These are phyloP conservation scores for Cladorrhinum samala DNA, from an alignment of 495 filamentous ascomycete genomes.

Conservation along the genomic window DNA sequence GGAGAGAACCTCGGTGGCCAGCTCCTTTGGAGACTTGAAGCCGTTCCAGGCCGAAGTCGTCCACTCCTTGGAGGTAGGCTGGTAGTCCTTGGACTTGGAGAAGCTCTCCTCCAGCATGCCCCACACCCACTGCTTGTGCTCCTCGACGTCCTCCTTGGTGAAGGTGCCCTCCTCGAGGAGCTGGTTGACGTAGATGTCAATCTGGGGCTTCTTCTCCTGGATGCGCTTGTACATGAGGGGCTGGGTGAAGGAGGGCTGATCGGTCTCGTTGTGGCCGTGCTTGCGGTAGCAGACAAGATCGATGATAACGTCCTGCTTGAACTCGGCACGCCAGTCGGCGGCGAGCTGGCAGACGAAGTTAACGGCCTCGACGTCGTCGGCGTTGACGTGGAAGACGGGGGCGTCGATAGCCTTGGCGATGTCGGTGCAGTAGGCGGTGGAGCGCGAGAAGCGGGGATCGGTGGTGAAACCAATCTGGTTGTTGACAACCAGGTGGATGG, in stretches of 20 bases:
- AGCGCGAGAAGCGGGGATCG: conserved; percentile 94
- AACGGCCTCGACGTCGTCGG: conserved; percentile 94
- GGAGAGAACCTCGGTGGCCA: conserved; percentile 89
- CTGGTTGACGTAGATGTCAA: conserved; percentile 83
- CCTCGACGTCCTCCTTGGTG: conserved; percentile 94
- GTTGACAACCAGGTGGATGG: conserved; percentile 95
- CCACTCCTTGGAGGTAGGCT: conserved; percentile 95
- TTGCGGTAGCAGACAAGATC: conserved; percentile 99
- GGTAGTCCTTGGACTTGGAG: conserved; percentile 92
- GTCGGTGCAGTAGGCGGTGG: conserved; percentile 97
- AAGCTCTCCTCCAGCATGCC: conserved; percentile 97
- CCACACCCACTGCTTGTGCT: conserved; percentile 99
- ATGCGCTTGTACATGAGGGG: conserved; percentile 99
- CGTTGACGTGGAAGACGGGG: conserved; percentile 98
- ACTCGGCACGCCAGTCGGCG: conserved; percentile 94
- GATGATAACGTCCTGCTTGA: conserved; percentile 94
- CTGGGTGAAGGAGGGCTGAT: conserved; percentile 99
- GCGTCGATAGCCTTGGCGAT: conserved; percentile 98
- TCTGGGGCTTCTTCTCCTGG: conserved; percentile 65
- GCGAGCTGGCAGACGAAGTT: conserved; percentile 97
- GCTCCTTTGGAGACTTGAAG: conserved; percentile 97
- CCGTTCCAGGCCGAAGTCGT: conserved; percentile 96
- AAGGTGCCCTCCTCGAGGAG: conserved; percentile 87
- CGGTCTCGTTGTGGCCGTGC: conserved; percentile 98
- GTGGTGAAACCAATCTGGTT: conserved; percentile 99